Evolutionary conservation across 768 basidiomycete species (phyloP), one percentile per base, ranked within the genome.

Genomic region (Boletus coccyginus): DNA sequence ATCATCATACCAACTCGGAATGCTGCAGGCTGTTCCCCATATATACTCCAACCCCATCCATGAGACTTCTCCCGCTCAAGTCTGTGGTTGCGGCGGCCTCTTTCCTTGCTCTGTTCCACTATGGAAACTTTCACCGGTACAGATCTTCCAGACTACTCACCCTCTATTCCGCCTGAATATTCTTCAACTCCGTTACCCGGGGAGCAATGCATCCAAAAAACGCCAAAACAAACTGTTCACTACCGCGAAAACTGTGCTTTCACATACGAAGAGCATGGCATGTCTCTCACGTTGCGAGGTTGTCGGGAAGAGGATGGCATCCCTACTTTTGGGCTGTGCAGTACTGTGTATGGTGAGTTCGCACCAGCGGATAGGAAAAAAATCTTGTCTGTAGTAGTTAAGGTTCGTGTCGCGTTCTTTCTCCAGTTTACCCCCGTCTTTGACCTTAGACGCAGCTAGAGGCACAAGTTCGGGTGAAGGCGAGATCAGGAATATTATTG

Each of bases 81-180:
- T 35, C 45, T 50, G 38, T 47, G 32, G 56, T 44, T 46, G 13
- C 46, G 41, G 17, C 41, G 39, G 38, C 36, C 48, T 44, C 52
- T 57, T 59, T 16, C 44, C 38, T 39, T 35, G 3, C 40, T 32
- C 42, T 17, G 24, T 33, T 59, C 46, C 11, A 51, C 58, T 31
- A 62, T 66, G 62, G 67, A 59, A 46, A 46, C 24, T 12, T 29
- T 41, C 42, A 46, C 56, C 10, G 45, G 52, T 33, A 51, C 57
- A 52, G 59, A 53, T 29, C 59, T 84, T 33, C 84, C 87, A 19
- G 66, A 65, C 7, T 88, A 88, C 64, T 76, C 83, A 0, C 76
- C 81, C 2, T 79, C 84, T 7, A 69, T 71, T 3, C 80, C 81
- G 29, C 87, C 87, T 2, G 65, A 72, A 9, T 90, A 89, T 64